Evolutionary conservation across 345 rosid species (phyloP), one percentile per base, ranked within the genome.

Genomic region (Aurinia saxatilis): DNA sequence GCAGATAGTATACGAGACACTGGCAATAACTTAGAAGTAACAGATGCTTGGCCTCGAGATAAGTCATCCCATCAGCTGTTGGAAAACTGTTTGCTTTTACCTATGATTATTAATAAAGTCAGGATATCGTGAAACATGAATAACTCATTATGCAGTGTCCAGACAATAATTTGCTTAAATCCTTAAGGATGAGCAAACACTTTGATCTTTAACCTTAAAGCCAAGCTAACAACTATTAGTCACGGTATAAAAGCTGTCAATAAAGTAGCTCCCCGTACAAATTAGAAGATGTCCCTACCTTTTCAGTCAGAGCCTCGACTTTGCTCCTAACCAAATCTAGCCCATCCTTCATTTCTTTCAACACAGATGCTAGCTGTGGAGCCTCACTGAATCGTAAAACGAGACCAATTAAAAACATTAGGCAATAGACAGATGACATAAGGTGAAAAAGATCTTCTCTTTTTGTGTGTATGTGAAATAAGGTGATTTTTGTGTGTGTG

Each of bases 51-150:
- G 88, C 83, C 62, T 93, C 99, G 11, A 90, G 90, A 75, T 85
- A 93, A 81, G 92, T 90, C 50, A 90, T 82, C 51, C 97, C 99
- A 68, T 84, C 96, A 0, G 75, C 80, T 15, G 97, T 90, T 1
- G 84, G 88, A 56, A 63, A 81, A 54, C 72, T 77, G 78, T 73
- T 68, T 46, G 78, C 86, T 81, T 85, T 93, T 54, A 90, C 96
- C 97, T 93, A 76, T 36, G 15, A 55, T 14, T 18, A 54, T 5
- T 10, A 23, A 35, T 8, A 57, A 57, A 29, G 18, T 33, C 49
- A 72, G 27, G 34, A 49, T n/a, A 33, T 1, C 12, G 18, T 37
- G 4, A 46, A 36, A 39, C 46, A 23, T 55, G 34, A 53, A 40
- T 18, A 6, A 61, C 38, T 36, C 34, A 38, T 52, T 16, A n/a